Base-by-base conservation (phyloP, 163 green algal genomes). In the Scenedesmus sp. region DNA sequence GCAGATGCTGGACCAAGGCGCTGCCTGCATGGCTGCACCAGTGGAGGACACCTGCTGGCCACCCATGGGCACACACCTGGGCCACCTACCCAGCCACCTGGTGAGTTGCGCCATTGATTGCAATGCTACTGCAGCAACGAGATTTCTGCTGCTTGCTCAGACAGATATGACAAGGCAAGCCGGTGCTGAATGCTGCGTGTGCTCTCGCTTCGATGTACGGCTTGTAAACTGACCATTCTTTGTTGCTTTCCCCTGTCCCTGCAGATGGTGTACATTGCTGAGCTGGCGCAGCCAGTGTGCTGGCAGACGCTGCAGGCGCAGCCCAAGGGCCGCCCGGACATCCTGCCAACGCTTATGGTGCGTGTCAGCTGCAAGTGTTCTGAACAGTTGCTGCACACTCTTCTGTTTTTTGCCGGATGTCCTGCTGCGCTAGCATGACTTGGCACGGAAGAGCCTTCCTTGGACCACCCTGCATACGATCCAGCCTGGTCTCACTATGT, bases 21-120 rank as follows among this genome's bases (percentile, higher is more conserved):
- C 73, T 52, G 73, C 73, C 13, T 9, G 16, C 54, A 52, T 86
- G 81, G 54, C 16, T 62, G 46, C 52, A 34, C 18, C 46, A 52
- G 81, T 16, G 16, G 52, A 62, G 18, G 81, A 62, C 3, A 23
- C 10, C 59, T 15, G n/a, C 56, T 91, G 87, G 87, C 87, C 76
- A 16, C 87, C 87, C 13, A 34, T 23, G 4, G 87, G 79, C 59
- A 91, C 74, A n/a, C 87, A 91, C 76, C 87, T 91, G 54, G 87
- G 87, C 23, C 62, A 87, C 87, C 87, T 91, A 12, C 87, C 87
- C 57, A 66, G 74, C 74, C 87, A 91, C 87, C 74, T 91, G 87
- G 84, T 89, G 62, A 89, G 84, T 23, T 52, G 5, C 70, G 15
- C 4, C 6, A 15, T 20, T 34, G 18, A 20, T 73, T 20, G 3